Evolutionary conservation across 75 land plant species (phyloP), one percentile per base, ranked within the genome.

Genomic region (Pseudotsuga menziesii): DNA sequence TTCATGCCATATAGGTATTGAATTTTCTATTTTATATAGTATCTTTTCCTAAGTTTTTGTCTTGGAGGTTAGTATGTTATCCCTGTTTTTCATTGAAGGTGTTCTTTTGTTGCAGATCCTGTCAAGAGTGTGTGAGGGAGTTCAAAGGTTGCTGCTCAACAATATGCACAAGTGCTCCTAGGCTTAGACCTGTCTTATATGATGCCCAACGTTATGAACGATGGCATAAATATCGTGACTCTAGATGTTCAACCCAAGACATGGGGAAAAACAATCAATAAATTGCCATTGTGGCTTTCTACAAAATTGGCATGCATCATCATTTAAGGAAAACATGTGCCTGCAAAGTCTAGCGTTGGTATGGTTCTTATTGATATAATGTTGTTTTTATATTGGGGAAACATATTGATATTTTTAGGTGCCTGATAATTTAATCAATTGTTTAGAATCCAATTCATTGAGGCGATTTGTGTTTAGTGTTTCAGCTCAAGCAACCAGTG

Each of bases 81-180:
- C n/a, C 2, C 35, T 52, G 15, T 22, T 57, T 44, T 55, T 3
- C n/a, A 56, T 23, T 70, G n/a, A 22, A 8, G 22, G 74, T 44
- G 60, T 35, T 48, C 17, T 20, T 0, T 54, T 58, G 25, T 61
- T 84, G 64, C 88, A 94, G 97, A 57, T 88, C 85, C 36, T 94
- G 97, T 62, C 57, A 44, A 12, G 59, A 72, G 8, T 94, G 94
- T 76, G 77, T 85, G 19, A 55, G 55, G 20, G 77, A 85, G 36
- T 81, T 87, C 5, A 77, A 60, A 72, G 94, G 97, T 61, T 94
- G 97, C 74, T 94, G 97, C 75, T 94, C 90, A 59, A 52, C 20
- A 20, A 72, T 78, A 13, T 94, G 97, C 73, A 86, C 76, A 17
- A 58, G 64, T 52, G 92, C 97, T 20, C 89, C 92, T 78, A 85